These are phyloP conservation scores for Cucurbita maxima DNA, from an alignment of 306 rosid genomes.

Conservation along the genomic window DNA sequence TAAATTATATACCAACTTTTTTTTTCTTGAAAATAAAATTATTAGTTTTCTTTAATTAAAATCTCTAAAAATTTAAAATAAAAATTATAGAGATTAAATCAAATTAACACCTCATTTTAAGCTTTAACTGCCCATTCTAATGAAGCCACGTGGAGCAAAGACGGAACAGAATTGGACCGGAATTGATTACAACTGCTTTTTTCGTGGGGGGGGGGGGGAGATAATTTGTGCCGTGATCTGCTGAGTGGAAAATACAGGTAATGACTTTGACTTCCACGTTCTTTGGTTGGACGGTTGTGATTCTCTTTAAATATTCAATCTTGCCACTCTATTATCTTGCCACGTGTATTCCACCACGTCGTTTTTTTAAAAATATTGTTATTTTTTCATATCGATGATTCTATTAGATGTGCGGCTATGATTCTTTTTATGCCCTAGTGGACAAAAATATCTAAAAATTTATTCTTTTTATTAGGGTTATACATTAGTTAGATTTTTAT, in stretches of 20 bases:
- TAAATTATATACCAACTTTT: no score
- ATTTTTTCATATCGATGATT: background rate
- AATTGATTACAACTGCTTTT: background rate
- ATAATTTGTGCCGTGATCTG: background rate
- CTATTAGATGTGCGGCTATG: background rate
- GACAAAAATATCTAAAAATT: background rate
- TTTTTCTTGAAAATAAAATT: no score
- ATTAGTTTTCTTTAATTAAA: no score
- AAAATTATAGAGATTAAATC: no score
- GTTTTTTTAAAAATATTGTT: background rate
- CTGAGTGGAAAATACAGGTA: background rate
- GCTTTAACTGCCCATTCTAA: background rate
- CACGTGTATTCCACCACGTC: background rate
- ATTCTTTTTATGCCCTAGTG: background rate
- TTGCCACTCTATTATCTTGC: background rate
- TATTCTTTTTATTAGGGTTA: no score
- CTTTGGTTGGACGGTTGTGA: slow-evolving; percentile 4
- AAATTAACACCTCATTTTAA: background rate
- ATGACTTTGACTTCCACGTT: slow-evolving; percentile 1
- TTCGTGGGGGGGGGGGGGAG: no score
- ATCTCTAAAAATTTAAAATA: no score
- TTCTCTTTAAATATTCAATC: background rate
- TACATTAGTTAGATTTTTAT: no score
- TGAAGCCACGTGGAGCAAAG: background rate
- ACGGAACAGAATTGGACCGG: background rate